Evolutionary conservation across 2,329 filamentous ascomycete species (phyloP).

Genomic region (Scopulariopsis brevicaulis): DNA sequence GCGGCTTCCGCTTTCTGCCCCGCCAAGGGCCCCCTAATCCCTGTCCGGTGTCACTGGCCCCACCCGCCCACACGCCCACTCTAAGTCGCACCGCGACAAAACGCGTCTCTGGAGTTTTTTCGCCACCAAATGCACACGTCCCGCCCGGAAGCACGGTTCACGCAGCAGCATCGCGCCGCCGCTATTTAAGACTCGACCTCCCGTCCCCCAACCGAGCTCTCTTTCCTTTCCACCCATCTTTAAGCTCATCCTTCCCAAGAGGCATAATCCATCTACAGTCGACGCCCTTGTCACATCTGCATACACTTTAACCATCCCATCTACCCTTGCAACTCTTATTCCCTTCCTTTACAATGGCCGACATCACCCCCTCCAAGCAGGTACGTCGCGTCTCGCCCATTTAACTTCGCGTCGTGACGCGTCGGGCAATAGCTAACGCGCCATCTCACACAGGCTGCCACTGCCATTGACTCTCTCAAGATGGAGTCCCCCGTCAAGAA

Average conservation of each 20-base stretch:
- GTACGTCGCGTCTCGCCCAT: constrained; percentile 24
- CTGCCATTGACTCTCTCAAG: constrained; percentile 77
- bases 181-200: constrained; percentile 2
- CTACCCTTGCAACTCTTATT: neutral
- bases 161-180: neutral
- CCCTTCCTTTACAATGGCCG: constrained; percentile 51
- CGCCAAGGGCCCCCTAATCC: neutral
- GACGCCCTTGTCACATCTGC: neutral
- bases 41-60: neutral
- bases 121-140: neutral
- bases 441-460: constrained; percentile 54
- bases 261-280: neutral
- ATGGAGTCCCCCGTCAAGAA: constrained; percentile 93
- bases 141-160: neutral
- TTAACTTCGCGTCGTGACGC: neutral
- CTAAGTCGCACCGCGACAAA: neutral
- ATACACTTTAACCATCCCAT: neutral
- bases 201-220: neutral
- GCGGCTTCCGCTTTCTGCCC: neutral
- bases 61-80: neutral
- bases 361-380: constrained; percentile 53
- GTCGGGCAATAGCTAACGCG: neutral
- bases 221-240: neutral
- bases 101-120: constrained; percentile 1
- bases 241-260: constrained; percentile 2